phyloP scores from a whole-genome alignment of 2,329 filamentous ascomycete genomes.

The Phialophora verrucosa region DNA sequence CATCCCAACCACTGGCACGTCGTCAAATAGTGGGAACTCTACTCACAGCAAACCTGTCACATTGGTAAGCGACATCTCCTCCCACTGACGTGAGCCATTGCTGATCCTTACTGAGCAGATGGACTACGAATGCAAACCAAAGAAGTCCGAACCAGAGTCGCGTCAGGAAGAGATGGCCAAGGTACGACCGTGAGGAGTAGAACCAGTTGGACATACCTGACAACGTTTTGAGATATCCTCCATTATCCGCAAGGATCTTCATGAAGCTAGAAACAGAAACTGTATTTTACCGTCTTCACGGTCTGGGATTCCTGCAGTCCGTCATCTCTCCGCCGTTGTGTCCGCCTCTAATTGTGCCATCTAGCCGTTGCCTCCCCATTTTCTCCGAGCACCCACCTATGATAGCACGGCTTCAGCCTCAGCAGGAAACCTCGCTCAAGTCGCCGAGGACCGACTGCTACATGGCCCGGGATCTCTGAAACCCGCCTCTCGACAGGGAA shows the following conservation, averaged over 20 bases:
- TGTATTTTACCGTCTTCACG: constrained; percentile 2
- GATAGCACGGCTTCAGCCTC: constrained; percentile 16
- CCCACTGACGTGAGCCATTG: no score
- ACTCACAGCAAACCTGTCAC: neutral
- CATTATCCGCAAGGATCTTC: constrained; percentile 24
- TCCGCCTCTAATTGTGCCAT: neutral
- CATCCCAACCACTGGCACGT: constrained; percentile 6
- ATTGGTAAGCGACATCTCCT: neutral
- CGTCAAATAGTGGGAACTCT: neutral
- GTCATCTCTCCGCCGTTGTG: neutral
- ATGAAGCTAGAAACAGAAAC: constrained; percentile 19
- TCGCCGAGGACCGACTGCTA: constrained; percentile 24
- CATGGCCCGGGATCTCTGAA: constrained; percentile 18
- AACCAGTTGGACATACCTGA: constrained; percentile 8
- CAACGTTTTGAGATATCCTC: constrained; percentile 26
- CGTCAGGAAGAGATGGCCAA: constrained; percentile 24
- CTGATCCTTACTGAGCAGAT: constrained; percentile 14
- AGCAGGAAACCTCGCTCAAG: constrained; percentile 21
- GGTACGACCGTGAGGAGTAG: constrained; percentile 14
- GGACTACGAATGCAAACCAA: constrained; percentile 30
- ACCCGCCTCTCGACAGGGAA: constrained; percentile 7
- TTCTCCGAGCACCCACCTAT: constrained; percentile 15
- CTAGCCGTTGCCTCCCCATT: constrained; percentile 24
- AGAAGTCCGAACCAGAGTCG: constrained; percentile 18
- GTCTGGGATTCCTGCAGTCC: constrained; percentile 16